Base-by-base conservation (phyloP, 257 asterid genomes). In the Anisodus tanguticus region DNA sequence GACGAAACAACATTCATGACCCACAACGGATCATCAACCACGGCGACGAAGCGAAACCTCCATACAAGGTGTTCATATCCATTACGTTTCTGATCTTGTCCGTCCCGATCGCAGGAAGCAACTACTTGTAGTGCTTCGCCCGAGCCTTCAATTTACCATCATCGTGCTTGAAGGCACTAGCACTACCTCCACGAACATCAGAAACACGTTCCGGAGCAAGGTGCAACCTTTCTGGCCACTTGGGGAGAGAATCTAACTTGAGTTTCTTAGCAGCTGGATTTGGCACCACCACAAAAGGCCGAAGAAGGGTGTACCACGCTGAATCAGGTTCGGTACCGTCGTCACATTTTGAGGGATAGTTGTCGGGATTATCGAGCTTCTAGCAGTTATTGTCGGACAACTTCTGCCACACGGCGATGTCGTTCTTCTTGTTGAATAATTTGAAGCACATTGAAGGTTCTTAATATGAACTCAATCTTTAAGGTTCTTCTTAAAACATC, bases 1-100 rank as follows among this genome's bases (percentile, higher is more conserved):
- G 87, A 80, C 11, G 89, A 86, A 72, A 86, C 89, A 55, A 86
- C 89, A 19, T 86, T 86, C 89, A 84, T 84, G 59, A 84, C 89
- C 89, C 89, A 86, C 47, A 86, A 58, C 3, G 89, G 89, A 84
- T 81, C 64, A 59, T 84, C 83, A 43, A 84, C 17, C 72, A 86
- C 41, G 62, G 87, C 79, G 16, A 87, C 86, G n/a, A n/a, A 26
- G 89, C 89, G 8, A 86, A 84, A 60, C 89, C 89, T 12, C 89
- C 89, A 53, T 83, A 86, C 54, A 70, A 11, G 4, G 89, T 86
- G 83, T 86, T 84, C 89, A 86, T 84, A 54, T 86, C 89, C 85
- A 86, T 86, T 10, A 86, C 86, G 15, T 86, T 86, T 81, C 89
- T 80, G 68, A 86, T 86, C 85, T 84, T 84, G 70, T 86, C 85